phyloP scores from a whole-genome alignment of 2,329 filamentous ascomycete genomes.

The Stagonosporopsis vannaccii region DNA sequence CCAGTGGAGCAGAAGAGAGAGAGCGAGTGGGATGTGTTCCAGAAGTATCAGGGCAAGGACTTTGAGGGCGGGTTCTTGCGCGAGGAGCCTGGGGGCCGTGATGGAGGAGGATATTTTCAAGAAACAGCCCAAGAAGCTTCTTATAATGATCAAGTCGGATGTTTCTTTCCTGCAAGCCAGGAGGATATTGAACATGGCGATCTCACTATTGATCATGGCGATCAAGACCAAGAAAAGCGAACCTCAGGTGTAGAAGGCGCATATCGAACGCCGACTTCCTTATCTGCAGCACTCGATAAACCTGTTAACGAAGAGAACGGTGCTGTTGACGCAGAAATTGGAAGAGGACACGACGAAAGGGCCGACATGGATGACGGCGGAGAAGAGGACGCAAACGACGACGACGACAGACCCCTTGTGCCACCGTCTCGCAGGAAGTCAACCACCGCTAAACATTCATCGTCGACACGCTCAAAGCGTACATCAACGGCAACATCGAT shows the following conservation, averaged over 20 bases:
- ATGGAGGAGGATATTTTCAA: slow-evolving; percentile 23
- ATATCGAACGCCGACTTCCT: slow-evolving; percentile 46
- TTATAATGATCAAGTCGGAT: slow-evolving; percentile 39
- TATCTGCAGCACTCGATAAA: slow-evolving; percentile 42
- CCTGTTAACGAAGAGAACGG: slow-evolving; percentile 10
- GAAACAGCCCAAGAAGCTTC: slow-evolving; percentile 15
- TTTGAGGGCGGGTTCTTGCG: slow-evolving; percentile 54
- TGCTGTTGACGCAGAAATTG: background rate
- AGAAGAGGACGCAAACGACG: slow-evolving; percentile 38
- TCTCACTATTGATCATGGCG: slow-evolving; percentile 44
- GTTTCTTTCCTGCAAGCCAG: slow-evolving; percentile 49
- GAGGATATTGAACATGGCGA: slow-evolving; percentile 41
- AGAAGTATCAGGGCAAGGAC: slow-evolving; percentile 30
- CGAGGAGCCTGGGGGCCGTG: slow-evolving; percentile 32
- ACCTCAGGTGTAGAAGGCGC: slow-evolving; percentile 18
- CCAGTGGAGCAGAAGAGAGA: slow-evolving; percentile 62
- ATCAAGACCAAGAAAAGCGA: slow-evolving; percentile 18
- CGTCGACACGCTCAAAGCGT: slow-evolving; percentile 17
- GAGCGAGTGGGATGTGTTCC: slow-evolving; percentile 48
- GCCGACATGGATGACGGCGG: slow-evolving; percentile 2
- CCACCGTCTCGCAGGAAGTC: slow-evolving; percentile 23
- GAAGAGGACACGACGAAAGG: background rate
- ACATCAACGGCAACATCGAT: slow-evolving; percentile 5
- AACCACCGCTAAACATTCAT: background rate
- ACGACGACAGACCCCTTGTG: slow-evolving; percentile 13